Base-by-base conservation (phyloP, 371 early-diverging fungal genomes). In the Cokeromyces recurvatus region DNA sequence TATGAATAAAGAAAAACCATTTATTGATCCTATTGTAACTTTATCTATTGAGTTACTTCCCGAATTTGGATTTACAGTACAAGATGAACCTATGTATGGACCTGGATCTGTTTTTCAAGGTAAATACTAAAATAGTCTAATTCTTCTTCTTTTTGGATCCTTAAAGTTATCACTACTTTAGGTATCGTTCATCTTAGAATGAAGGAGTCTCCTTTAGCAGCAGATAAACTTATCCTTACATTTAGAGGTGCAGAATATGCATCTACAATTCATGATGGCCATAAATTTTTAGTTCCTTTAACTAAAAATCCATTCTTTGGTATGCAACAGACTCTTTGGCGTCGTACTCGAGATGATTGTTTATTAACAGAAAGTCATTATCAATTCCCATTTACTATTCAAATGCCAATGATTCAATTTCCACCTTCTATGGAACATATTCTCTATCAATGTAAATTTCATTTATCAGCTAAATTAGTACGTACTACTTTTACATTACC, bases 91-190 rank as follows among this genome's bases (percentile, higher is more conserved):
- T 32, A 67, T 66, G 4, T 71, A 51, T 53, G 67, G 67, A 8
- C 71, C 71, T 38, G 71, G 71, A 29, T 66, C 67, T 16, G 64
- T 66, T 3, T 71, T 71, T 20, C 64, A 71, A 66, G 71, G 71
- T 70, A 43, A 19, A 31, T n/a, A n/a, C n/a, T n/a, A n/a, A 38
- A 1, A 16, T 7, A 16, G 36, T 34, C 35, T 29, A 8, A 8
- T 29, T 29, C 11, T 29, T 29, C 11, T 29, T 29, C 29, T 29
- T 29, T 29, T 29, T 29, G n/a, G n/a, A n/a, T n/a, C n/a, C n/a
- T n/a, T n/a, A n/a, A n/a, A n/a, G n/a, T n/a, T n/a, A n/a, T n/a
- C n/a, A n/a, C n/a, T n/a, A n/a, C n/a, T n/a, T 21, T 47, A 57
- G 64, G 64, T 31, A 53, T 55, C 32, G 60, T 64, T 36, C 55